Base-by-base conservation (phyloP, 768 basidiomycete species). In the Coprinopsis cinerea region DNA sequence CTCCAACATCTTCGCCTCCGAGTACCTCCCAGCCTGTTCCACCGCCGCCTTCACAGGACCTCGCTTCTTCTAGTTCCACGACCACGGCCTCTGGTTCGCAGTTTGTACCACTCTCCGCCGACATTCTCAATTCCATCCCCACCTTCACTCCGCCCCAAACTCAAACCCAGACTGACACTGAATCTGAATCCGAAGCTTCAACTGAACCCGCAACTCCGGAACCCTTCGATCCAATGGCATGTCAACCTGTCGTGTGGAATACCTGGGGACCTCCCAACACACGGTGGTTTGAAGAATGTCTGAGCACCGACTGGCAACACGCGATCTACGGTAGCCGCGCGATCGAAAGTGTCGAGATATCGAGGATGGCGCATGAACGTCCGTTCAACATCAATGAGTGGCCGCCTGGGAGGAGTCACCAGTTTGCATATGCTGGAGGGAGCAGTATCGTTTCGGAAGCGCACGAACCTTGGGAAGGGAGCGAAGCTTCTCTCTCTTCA, bases 251-350 rank as follows among this genome's bases (percentile, higher is more conserved):
- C 25, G 67, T 72, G 2, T 79, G 77, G 77, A 66, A 71, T 5
- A 62, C 64, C 17, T 79, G 79, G 78, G 79, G 78, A 11, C 75
- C 75, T 1, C 58, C 61, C 27, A 72, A 65, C 55, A 78, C 78
- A 7, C 72, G 78, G 10, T 79, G 79, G 78, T 79, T 79, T 54
- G 66, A 69, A 47, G 76, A 77, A 55, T 64, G 64, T 42, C 57
- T 75, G 36, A 73, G 67, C 57, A 76, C 74, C 4, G 76, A 81
- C 56, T 78, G 77, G 77, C 76, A 79, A 58, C 74, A 78, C 54
- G 74, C 77, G 17, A 66, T 77, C 24, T 75, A 75, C 55, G 79
- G 78, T 4, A 61, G 74, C 49, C 64, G 76, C 20, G 74, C 77
- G 4, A 70, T 75, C 7, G 79, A 78, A 52, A 73, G 69, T 53